phyloP scores from a whole-genome alignment of 345 rosid species.

The Hevea brasiliensis region DNA sequence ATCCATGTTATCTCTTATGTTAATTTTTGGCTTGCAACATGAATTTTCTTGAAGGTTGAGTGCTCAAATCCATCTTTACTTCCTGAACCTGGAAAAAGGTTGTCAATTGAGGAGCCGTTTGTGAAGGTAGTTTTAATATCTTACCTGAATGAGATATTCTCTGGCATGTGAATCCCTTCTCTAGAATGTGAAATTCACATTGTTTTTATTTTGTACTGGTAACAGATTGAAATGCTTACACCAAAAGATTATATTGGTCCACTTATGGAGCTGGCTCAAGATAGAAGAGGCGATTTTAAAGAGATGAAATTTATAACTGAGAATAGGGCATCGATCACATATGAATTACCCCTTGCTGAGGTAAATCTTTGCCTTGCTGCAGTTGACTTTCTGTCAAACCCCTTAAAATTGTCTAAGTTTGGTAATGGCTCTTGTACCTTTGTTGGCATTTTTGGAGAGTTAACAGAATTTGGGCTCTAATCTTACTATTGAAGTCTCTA shows the following conservation, averaged over 20 bases:
- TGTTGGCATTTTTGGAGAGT: too few relatives aligned
- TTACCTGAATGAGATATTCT: not conserved
- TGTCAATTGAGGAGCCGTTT: conserved; percentile 84
- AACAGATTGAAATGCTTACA: conserved; percentile 91
- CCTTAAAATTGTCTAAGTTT: too few relatives aligned
- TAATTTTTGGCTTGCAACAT: conserved; percentile 25
- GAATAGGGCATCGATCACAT: conserved; percentile 76
- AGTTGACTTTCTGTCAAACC: not conserved
- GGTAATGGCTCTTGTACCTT: too few relatives aligned
- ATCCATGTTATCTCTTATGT: not conserved
- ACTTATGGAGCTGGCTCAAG: conserved; percentile 97
- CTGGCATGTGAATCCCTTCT: conserved; percentile 2
- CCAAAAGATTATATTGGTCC: conserved; percentile 96
- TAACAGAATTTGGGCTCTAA: too few relatives aligned
- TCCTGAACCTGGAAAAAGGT: conserved; percentile 93
- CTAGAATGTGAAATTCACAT: not conserved
- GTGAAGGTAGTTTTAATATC: conserved; percentile 61
- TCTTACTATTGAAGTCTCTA: too few relatives aligned
- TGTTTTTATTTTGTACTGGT: not conserved
- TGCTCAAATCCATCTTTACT: conserved; percentile 97
- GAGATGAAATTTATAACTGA: conserved; percentile 95
- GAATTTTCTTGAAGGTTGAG: conserved; percentile 60
- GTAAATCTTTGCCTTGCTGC: conserved; percentile 37
- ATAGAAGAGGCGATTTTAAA: conserved; percentile 88
- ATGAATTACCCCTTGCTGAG: conserved; percentile 94